Percentiles rank a stretch among this genome's conserved stretches.
Conservation (phyloP, 192 early-diverging fungal species). For the Podila epicladia region DNA sequence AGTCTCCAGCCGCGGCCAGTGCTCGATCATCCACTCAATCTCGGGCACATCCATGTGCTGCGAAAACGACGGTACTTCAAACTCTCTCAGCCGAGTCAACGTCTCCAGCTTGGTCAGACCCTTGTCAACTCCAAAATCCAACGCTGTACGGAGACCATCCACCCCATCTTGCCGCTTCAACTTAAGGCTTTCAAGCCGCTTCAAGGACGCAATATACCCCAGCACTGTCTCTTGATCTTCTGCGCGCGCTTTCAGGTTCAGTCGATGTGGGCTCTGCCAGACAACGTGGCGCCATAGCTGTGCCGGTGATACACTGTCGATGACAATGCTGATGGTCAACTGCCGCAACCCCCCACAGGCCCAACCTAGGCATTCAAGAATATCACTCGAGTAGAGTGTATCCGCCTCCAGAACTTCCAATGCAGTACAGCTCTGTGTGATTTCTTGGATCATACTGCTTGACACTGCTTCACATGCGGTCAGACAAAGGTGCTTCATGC, state of each 20-base stretch:
- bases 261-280: not conserved
- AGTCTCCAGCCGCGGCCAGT: not conserved
- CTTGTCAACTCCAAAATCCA: not conserved
- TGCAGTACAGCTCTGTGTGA: not conserved
- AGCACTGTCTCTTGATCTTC: not conserved
- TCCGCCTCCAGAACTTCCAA: not conserved
- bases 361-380: not conserved
- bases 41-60: not conserved
- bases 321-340: not conserved
- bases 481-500: not conserved
- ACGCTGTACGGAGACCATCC: not conserved
- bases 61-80: not conserved
- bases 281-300: not conserved
- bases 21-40: constrained; percentile 2
- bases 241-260: not conserved
- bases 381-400: not conserved
- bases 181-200: not conserved
- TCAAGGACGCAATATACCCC: not conserved
- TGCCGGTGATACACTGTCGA: not conserved
- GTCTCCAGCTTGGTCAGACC: not conserved
- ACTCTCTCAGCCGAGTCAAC: not conserved
- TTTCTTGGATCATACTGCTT: not conserved
- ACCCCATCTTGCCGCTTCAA: not conserved
- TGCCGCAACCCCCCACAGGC: not conserved
- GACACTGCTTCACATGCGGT: not conserved